phyloP scores from a whole-genome alignment of 139 green algal genomes.

The Chlorella ohadii region DNA sequence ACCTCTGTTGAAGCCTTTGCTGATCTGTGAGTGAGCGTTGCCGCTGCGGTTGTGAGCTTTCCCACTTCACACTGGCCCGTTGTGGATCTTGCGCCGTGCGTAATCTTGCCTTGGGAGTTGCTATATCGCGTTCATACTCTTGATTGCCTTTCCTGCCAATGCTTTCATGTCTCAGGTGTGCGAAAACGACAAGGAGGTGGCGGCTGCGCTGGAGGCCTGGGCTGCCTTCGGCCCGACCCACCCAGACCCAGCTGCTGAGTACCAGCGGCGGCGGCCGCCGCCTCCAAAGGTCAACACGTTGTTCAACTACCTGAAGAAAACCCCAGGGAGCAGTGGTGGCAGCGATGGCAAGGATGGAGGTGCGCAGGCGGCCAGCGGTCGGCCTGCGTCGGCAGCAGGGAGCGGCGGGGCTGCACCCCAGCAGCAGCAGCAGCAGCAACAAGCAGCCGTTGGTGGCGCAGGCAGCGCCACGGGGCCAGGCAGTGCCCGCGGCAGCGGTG shows the following conservation, averaged over 20 bases:
- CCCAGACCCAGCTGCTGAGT: slow-evolving; percentile 11
- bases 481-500: not conserved
- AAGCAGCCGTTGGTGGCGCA: not conserved
- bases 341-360: too few relatives aligned
- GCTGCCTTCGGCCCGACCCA: not conserved
- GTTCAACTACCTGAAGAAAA: not conserved
- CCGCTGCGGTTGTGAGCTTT: too few relatives aligned
- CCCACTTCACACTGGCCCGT: too few relatives aligned
- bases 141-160: too few relatives aligned
- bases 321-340: not conserved
- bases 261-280: not conserved
- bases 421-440: not conserved
- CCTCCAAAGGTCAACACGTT: slow-evolving; percentile 21
- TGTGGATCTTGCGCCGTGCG: too few relatives aligned
- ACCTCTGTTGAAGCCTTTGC: too few relatives aligned
- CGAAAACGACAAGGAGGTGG: slow-evolving; percentile 49
- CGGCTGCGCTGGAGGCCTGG: slow-evolving; percentile 46
- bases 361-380: not conserved
- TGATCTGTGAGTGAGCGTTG: too few relatives aligned
- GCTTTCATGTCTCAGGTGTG: too few relatives aligned
- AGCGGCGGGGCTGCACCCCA: not conserved
- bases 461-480: too few relatives aligned
- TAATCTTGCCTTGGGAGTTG: too few relatives aligned
- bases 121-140: too few relatives aligned
- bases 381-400: too few relatives aligned